Percentiles rank a stretch among this genome's conserved stretches.
Conservation (phyloP, 2,329 filamentous ascomycete species). For the Blastomyces gilchristii region DNA sequence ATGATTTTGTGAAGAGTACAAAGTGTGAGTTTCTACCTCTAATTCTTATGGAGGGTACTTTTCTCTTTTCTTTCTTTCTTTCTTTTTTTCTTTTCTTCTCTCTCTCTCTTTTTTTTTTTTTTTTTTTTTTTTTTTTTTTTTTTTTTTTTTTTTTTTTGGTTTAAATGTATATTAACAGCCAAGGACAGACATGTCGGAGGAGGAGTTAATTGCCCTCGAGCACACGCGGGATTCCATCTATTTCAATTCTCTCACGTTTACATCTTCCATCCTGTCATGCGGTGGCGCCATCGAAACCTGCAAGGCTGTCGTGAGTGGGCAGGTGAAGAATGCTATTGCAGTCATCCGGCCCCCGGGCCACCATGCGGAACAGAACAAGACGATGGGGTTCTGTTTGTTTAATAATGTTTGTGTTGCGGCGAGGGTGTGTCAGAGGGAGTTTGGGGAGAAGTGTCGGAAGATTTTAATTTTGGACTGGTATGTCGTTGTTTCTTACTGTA, state of each 20-base stretch:
- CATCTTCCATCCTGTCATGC: conserved; percentile 71
- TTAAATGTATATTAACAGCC: background rate
- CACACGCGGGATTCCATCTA: conserved; percentile 66
- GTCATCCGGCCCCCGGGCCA: conserved; percentile 92
- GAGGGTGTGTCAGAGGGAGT: conserved; percentile 74
- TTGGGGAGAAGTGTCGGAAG: conserved; percentile 71
- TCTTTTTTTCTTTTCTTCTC: too few species aligned
- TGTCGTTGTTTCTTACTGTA: too few species aligned
- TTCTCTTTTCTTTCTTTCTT: background rate
- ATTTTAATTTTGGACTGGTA: conserved; percentile 91
- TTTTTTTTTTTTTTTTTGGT: background rate
- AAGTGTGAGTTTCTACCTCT: conserved; percentile 25
- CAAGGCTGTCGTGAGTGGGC: conserved; percentile 71
- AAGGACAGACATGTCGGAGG: conserved; percentile 37
- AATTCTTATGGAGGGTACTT: background rate
- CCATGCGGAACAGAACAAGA: conserved; percentile 74
- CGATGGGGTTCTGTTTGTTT: conserved; percentile 95
- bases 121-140: too few species aligned
- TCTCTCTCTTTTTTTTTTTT: too few species aligned
- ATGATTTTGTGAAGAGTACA: conserved; percentile 60
- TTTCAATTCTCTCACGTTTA: conserved; percentile 70
- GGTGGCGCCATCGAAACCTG: conserved; percentile 95
- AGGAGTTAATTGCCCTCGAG: conserved; percentile 60
- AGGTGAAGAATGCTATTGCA: conserved; percentile 89
- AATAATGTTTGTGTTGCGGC: conserved; percentile 94